Conservation (phyloP, 108 stramenopile genomes). For the Discostella pseudostelligera region DNA sequence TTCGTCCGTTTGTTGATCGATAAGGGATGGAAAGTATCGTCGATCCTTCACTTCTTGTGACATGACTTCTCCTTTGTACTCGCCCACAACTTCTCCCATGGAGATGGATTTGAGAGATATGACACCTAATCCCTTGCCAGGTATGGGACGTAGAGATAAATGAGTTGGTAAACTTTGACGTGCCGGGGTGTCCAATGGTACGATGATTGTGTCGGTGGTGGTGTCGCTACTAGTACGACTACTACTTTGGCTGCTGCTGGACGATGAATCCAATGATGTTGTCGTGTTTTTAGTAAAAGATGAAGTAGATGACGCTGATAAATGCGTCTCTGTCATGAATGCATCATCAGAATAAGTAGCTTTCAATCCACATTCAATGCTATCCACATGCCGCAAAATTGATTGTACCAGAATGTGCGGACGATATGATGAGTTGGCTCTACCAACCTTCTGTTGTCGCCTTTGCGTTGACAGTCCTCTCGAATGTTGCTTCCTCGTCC, state of each 20-base stretch:
- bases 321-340: background rate
- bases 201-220: too few species aligned
- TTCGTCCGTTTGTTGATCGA: constrained; percentile 16
- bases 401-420: too few species aligned
- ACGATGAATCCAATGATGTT: background rate
- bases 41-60: constrained; percentile 41
- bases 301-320: background rate
- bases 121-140: constrained; percentile 44
- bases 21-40: constrained; percentile 34
- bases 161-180: constrained; percentile 41
- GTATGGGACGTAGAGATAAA: constrained; percentile 22
- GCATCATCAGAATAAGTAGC: background rate
- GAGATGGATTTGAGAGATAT: constrained; percentile 17
- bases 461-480: too few species aligned
- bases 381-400: too few species aligned
- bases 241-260: background rate
- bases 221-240: background rate
- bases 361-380: background rate
- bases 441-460: too few species aligned
- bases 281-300: too few species aligned
- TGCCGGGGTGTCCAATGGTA: constrained; percentile 44
- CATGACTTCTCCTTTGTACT: constrained; percentile 54
- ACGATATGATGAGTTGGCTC: too few species aligned
- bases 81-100: constrained; percentile 37
- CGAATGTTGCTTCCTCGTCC: too few species aligned